These are phyloP conservation scores for Polyporus tsugae DNA, from an alignment of 1,284 basidiomycete species.

Conservation along the genomic window DNA sequence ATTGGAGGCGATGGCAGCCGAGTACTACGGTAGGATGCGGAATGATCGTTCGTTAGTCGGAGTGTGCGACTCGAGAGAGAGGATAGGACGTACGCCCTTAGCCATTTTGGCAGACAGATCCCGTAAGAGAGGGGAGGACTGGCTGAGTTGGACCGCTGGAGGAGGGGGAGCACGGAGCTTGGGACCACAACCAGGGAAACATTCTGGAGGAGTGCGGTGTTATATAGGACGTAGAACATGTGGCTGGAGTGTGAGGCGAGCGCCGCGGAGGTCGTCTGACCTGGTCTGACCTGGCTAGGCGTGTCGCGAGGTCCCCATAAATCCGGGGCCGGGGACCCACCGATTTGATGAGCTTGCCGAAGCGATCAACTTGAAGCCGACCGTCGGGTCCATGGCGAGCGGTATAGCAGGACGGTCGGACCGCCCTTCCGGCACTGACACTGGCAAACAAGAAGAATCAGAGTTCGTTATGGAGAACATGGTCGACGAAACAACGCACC, in stretches of 20 bases:
- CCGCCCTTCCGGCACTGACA: not conserved
- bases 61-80: not conserved
- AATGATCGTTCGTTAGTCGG: not conserved
- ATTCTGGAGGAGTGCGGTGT: not conserved
- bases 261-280: conserved; percentile 25
- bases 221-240: conserved; percentile 24
- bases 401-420: not conserved
- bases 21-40: conserved; percentile 41
- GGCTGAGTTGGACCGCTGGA: conserved; percentile 20
- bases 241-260: conserved; percentile 17
- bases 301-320: conserved; percentile 17
- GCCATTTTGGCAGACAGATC: conserved; percentile 36
- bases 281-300: conserved; percentile 16
- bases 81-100: conserved; percentile 38
- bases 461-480: not conserved
- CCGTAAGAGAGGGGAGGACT: conserved; percentile 16
- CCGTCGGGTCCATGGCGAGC: not conserved
- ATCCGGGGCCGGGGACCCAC: conserved; percentile 6
- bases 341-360: conserved; percentile 3
- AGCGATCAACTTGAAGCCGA: not conserved
- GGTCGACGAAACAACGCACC: not conserved
- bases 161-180: conserved; percentile 25
- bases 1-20: conserved; percentile 47
- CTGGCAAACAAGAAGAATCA: not conserved
- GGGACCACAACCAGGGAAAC: conserved; percentile 23